Conservation (phyloP, 78 protist genomes). For the Fonticula alba region DNA sequence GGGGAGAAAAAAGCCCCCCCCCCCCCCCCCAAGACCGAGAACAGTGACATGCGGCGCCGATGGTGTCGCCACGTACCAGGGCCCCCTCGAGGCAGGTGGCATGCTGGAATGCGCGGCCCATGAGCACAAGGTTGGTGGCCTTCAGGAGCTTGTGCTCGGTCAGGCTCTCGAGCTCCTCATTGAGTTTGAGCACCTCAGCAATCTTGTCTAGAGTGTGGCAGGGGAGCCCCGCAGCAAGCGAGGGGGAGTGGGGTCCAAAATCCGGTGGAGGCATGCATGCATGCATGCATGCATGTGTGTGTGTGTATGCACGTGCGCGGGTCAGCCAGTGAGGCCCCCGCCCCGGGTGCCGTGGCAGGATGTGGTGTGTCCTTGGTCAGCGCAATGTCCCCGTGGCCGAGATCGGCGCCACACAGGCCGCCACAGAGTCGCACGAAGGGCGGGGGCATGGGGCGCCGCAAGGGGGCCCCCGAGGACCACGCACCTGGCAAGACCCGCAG, state of each 20-base stretch:
- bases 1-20: too few relatives aligned
- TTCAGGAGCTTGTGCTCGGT: constrained; percentile 23
- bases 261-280: neutral
- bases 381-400: too few relatives aligned
- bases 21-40: constrained; percentile 13
- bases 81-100: constrained; percentile 88
- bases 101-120: constrained; percentile 76
- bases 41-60: constrained; percentile 10
- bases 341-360: too few relatives aligned
- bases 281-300: neutral
- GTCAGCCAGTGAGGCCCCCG: too few relatives aligned
- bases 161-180: constrained; percentile 17
- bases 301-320: too few relatives aligned
- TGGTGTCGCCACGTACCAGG: constrained; percentile 5
- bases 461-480: too few relatives aligned
- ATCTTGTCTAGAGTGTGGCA: too few relatives aligned
- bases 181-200: constrained; percentile 10
- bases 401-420: too few relatives aligned
- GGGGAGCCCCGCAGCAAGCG: neutral
- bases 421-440: too few relatives aligned
- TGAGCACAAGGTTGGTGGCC: constrained; percentile 38
- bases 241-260: neutral
- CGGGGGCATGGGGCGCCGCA: too few relatives aligned
- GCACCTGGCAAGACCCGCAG: constrained; percentile 1
- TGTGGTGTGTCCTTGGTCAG: too few relatives aligned